phyloP scores from a whole-genome alignment of 176 grass and related monocot genomes.

The Chloris gayana region DNA sequence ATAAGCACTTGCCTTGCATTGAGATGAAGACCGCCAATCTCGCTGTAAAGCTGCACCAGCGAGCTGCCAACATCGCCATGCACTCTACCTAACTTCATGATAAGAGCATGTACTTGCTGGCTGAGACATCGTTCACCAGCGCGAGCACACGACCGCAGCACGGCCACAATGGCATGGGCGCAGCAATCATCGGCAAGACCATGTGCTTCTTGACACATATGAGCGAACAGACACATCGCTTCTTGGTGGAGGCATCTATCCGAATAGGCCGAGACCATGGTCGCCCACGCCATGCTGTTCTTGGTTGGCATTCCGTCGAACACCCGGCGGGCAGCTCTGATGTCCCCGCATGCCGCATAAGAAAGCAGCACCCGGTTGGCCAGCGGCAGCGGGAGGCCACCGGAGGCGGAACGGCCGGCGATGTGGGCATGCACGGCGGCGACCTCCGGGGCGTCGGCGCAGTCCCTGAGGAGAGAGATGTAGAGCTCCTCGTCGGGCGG shows the following conservation, averaged over 20 bases:
- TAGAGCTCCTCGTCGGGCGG: slow-evolving; percentile 77
- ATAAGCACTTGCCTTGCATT: slow-evolving; percentile 48
- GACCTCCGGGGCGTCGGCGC: slow-evolving; percentile 53
- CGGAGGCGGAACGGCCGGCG: too few species aligned
- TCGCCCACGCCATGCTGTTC: slow-evolving; percentile 62
- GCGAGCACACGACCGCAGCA: slow-evolving; percentile 59
- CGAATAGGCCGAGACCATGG: slow-evolving; percentile 52
- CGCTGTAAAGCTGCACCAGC: slow-evolving; percentile 68
- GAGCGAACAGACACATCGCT: slow-evolving; percentile 50
- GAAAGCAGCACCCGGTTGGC: slow-evolving; percentile 69
- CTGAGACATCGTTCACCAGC: slow-evolving; percentile 31
- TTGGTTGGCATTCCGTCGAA: slow-evolving; percentile 58
- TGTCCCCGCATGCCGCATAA: slow-evolving; percentile 41
- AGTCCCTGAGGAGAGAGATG: slow-evolving; percentile 72
- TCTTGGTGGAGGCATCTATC: slow-evolving; percentile 29
- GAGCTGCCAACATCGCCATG: slow-evolving; percentile 42
- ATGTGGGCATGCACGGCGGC: slow-evolving; percentile 57
- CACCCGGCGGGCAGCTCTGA: slow-evolving; percentile 30
- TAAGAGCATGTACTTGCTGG: slow-evolving; percentile 59
- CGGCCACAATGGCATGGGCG: slow-evolving; percentile 34
- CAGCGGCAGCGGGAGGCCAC: slow-evolving; percentile 13
- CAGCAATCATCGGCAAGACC: slow-evolving; percentile 26
- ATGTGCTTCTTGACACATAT: slow-evolving; percentile 37
- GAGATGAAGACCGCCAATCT: slow-evolving; percentile 2
- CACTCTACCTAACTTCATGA: slow-evolving; percentile 43